phyloP scores from a whole-genome alignment of 352 stramenopile genomes.

The Globisporangium middletonii region DNA sequence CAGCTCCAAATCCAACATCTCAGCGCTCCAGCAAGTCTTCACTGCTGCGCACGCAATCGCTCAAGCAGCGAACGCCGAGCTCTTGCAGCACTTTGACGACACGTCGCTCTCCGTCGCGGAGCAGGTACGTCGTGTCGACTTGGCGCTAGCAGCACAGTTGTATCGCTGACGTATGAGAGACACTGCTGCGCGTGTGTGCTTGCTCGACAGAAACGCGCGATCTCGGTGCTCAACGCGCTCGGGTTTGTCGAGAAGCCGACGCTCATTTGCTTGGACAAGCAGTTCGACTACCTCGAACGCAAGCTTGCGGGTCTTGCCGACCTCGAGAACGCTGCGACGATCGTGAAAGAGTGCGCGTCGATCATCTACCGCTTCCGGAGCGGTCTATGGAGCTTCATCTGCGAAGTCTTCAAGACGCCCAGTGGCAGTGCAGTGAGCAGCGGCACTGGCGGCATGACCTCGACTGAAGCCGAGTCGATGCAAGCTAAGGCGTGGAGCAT shows the following conservation, averaged over 20 bases:
- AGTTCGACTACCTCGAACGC: conserved; percentile 57
- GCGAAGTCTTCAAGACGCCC: conserved; percentile 62
- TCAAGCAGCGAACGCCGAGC: conserved; percentile 43
- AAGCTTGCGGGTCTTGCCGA: conserved; percentile 33
- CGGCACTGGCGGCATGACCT: conserved; percentile 33
- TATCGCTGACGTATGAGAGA: not conserved
- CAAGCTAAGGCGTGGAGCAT: conserved; percentile 58
- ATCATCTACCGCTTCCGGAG: conserved; percentile 61
- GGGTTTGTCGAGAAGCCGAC: conserved; percentile 58
- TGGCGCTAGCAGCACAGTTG: not conserved
- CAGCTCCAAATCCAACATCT: conserved; percentile 54
- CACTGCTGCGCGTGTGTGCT: not conserved
- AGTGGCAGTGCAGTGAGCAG: conserved; percentile 14
- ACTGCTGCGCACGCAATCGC: conserved; percentile 55
- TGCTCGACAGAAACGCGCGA: conserved; percentile 37
- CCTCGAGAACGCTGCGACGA: conserved; percentile 16
- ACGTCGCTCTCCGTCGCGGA: conserved; percentile 49
- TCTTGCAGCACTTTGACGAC: conserved; percentile 61
- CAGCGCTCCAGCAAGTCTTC: conserved; percentile 49
- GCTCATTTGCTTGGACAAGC: conserved; percentile 60
- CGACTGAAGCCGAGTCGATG: conserved; percentile 56
- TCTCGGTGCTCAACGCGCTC: conserved; percentile 49
- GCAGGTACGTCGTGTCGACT: conserved; percentile 23
- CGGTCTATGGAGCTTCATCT: conserved; percentile 68
- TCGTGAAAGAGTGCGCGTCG: conserved; percentile 51